phyloP scores from a whole-genome alignment of 352 stramenopile species.

The Phytophthora multivora region DNA sequence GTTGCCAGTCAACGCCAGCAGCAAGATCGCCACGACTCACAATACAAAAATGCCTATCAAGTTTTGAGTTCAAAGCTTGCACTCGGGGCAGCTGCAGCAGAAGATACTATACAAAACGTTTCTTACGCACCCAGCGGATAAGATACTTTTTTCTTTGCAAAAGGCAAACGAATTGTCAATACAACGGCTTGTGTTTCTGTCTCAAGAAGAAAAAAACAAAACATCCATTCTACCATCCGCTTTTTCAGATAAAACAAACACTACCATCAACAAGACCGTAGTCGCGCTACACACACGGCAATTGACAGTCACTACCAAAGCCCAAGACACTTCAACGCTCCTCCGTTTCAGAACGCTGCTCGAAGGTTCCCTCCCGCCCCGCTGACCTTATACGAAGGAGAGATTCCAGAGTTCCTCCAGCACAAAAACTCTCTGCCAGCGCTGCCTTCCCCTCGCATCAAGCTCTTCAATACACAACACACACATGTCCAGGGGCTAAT shows the following conservation, averaged over 20 bases:
- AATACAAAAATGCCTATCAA: background rate
- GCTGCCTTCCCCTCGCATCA: background rate
- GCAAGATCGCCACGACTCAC: background rate
- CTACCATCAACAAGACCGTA: background rate
- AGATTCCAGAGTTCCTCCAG: background rate
- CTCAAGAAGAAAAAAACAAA: too few relatives aligned
- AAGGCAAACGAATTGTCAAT: background rate
- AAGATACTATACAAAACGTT: background rate
- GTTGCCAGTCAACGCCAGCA: background rate
- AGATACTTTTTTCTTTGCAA: slow-evolving; percentile 5
- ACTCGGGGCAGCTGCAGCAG: background rate
- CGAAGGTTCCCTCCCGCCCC: slow-evolving; percentile 16
- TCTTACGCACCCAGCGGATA: slow-evolving; percentile 1
- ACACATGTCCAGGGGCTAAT: background rate
- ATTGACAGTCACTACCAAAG: too few relatives aligned
- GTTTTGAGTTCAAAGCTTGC: too few relatives aligned
- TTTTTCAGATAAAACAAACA: too few relatives aligned
- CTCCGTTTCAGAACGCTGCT: slow-evolving; percentile 22
- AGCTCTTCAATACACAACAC: background rate
- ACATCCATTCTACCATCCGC: too few relatives aligned
- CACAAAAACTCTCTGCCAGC: slow-evolving; percentile 14
- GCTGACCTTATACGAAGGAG: background rate
- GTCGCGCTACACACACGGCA: background rate
- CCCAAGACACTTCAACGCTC: background rate
- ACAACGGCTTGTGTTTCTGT: background rate